Base-by-base conservation (phyloP, 1,284 basidiomycete species). In the Apiotrichum brassicae region DNA sequence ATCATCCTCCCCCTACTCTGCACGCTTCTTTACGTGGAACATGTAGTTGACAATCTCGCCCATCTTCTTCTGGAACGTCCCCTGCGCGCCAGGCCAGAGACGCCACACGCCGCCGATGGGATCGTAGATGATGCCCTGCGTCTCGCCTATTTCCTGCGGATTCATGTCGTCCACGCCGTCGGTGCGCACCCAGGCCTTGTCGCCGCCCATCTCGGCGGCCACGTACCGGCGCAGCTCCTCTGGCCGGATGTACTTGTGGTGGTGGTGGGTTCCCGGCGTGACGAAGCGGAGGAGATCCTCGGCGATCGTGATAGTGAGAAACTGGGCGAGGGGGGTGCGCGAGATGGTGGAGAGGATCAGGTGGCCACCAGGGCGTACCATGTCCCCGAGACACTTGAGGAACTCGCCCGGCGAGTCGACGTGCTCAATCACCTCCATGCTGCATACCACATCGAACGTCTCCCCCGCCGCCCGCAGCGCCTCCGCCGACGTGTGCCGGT, bases 351-450 rank as follows among this genome's bases (percentile, higher is more conserved):
- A 95, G 37, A 99, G 77, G 74, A 97, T 87, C 11, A 99, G 78
- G 65, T 97, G 90, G 1, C 95, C 95, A 9, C 92, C 93, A 3
- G 95, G 94, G 86, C 92, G 63, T 57, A 93, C 82, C 43, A 95
- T 79, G 53, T 85, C 78, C 0, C 86, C 85, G 57, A 90, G 85
- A 41, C 84, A 83, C 39, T 81, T 76, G 44, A 97, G 77, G 71
- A 99, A 99, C 7, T 80, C 79, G 12, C 82, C 78, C 0, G 95
- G 94, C 60, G 92, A 83, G 65, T 95, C 86, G 52, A 99, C 95
- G 66, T 99, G 95, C 75, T 99, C 95, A 37, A 99, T 68, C 16
- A 99, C 93, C 69, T 99, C 95, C 91, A 98, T 92, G 11, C 91
- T 87, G 68, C 91, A 95, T 14, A 99, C 92, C 7, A 94, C 78